Evolutionary conservation across 1,284 basidiomycete genomes (phyloP).

Genomic region (Ceratobasidium theobromae): DNA sequence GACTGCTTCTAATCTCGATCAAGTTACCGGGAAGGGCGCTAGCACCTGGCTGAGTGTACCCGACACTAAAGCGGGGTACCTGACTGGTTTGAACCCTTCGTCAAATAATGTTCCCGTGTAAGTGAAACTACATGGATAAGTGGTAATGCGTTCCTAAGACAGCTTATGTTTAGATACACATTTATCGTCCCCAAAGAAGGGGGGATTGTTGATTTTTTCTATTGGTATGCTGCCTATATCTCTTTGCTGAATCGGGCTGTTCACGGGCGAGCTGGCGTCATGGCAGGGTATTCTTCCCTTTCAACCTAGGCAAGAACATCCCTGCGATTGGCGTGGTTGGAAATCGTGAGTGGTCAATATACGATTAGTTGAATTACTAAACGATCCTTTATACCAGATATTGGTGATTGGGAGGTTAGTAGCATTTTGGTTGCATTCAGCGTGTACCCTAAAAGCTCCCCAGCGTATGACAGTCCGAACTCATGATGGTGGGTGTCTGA

Average conservation of each 20-base stretch:
- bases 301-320: slow-evolving; percentile 23
- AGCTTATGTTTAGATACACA: slow-evolving; percentile 3
- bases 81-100: slow-evolving; percentile 14
- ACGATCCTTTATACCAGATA: background rate
- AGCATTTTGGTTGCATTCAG: too few species aligned
- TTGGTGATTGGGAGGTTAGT: slow-evolving; percentile 28
- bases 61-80: slow-evolving; percentile 13
- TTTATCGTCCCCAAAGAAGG: slow-evolving; percentile 27
- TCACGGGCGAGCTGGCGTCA: background rate
- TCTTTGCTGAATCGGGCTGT: background rate
- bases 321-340: slow-evolving; percentile 9
- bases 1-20: slow-evolving; percentile 6
- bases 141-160: background rate
- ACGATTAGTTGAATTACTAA: background rate
- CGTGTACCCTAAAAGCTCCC: background rate
- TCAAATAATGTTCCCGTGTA: slow-evolving; percentile 26
- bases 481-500: background rate
- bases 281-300: slow-evolving; percentile 29
- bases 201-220: slow-evolving; percentile 24
- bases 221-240: background rate
- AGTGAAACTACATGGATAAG: background rate
- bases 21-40: slow-evolving; percentile 7
- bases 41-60: slow-evolving; percentile 23
- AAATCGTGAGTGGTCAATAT: slow-evolving; percentile 10
- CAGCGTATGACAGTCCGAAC: slow-evolving; percentile 30